Evolutionary conservation across 116 monocot species (phyloP), one percentile per base, ranked within the genome.

Genomic region (Phalaenopsis hybrid): DNA sequence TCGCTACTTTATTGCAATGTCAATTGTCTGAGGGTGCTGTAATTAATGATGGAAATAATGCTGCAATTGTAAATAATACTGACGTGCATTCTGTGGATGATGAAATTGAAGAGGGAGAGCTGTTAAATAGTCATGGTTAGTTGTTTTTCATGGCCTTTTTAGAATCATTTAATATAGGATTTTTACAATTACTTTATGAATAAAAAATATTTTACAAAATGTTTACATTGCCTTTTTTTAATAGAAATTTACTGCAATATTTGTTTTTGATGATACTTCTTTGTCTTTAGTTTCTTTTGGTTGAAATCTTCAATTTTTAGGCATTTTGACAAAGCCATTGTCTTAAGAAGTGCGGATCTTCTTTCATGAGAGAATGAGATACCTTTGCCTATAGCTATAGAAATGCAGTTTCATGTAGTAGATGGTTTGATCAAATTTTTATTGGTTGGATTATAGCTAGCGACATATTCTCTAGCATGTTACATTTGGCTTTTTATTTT

Each of bases 21-120:
- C 94, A 94, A 50, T 83, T 97, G 82, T 86, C 93, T 80, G 97
- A 97, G 83, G 97, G 97, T 76, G 94, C 97, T 79, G 94, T 73
- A 46, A 76, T 75, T 58, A 78, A 82, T 48, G 31, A 78, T 44
- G 82, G 90, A 65, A 33, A 20, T 6, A 79, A 83, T 79, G 46
- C 16, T 73, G 70, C 28, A 82, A 70, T 85, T 69, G 51, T 51
- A 31, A 77, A 82, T 48, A 81, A 48, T 75, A 74, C 34, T 83
- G 88, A 85, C 75, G 6, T 8, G 8, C 81, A 81, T 44, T 80
- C 57, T 48, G 61, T 74, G 8, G 88, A 94, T 51, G 96, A 94
- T 51, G 96, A 97, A 49, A 85, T 94, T 76, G 97, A 97, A 86
- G 97, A 97, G 86, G 97, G 97, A 33, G 97, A 97, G 80, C 82